Conservation (phyloP, 441 rosid species). For the Manihot esculenta region DNA sequence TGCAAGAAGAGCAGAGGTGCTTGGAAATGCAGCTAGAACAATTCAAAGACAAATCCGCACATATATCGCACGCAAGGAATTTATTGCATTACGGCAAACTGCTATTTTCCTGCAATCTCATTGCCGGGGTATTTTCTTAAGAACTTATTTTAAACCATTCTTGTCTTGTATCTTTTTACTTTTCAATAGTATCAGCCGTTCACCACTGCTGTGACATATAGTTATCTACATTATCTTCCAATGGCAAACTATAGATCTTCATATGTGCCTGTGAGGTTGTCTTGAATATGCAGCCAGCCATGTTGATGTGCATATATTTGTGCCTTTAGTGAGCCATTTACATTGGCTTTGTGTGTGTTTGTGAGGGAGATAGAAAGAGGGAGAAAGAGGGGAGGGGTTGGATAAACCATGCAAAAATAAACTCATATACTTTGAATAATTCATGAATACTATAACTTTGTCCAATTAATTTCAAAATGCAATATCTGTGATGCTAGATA, state of each 20-base stretch:
- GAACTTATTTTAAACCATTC: neutral
- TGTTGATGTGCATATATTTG: conserved; percentile 1
- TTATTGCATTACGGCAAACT: conserved; percentile 74
- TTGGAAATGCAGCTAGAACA: conserved; percentile 96
- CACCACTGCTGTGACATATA: conserved; percentile 10
- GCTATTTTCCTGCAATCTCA: conserved; percentile 79
- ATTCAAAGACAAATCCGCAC: conserved; percentile 90
- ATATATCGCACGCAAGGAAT: conserved; percentile 85
- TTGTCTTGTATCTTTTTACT: conserved; percentile 13
- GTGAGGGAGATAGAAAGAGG: too few species aligned
- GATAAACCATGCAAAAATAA: too few species aligned
- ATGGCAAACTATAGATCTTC: neutral
- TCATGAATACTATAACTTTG: neutral
- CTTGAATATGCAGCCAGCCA: conserved; percentile 6
- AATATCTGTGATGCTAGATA: neutral
- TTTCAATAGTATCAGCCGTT: conserved; percentile 6
- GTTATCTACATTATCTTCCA: neutral
- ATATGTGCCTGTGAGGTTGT: neutral
- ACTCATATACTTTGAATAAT: neutral
- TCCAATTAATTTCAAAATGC: neutral
- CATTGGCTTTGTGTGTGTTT: neutral
- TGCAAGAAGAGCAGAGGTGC: conserved; percentile 99
- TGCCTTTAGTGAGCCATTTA: neutral
- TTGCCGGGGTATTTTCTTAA: conserved; percentile 69
- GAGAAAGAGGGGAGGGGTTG: neutral